Evolutionary conservation across 345 rosid species (phyloP), one percentile per base, ranked within the genome.

Genomic region (Citrus reticulata): DNA sequence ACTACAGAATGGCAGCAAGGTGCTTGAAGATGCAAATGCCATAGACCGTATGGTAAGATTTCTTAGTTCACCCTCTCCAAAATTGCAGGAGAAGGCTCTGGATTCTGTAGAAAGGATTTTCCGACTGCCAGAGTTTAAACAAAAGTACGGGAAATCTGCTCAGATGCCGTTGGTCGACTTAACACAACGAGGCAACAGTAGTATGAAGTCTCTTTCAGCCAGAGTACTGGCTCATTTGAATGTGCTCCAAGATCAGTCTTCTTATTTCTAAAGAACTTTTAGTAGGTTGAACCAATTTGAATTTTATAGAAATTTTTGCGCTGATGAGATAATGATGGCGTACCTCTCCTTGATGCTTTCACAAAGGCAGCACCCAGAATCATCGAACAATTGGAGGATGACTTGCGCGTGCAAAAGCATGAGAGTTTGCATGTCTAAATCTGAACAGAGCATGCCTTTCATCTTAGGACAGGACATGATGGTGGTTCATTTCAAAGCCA

Each of bases 191-290:
- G 95, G 91, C 35, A 90, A 70, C 79, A 80, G 81, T 63, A 85
- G 78, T n/a, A 81, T 85, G 88, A 91, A 82, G 83, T 90, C 93
- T 40, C 85, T 90, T 74, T 80, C 95, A 1, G 95, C 95, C 69
- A 84, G 87, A 74, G 84, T 87, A 72, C 92, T 91, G 61, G 93
- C 93, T 82, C 93, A 88, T 73, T 79, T 91, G 88, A 81, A 87
- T 73, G 89, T 90, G 59, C 93, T 91, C 74, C 93, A 85, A 51
- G 86, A 88, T 22, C 92, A 90, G 64, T 91, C 95, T 62, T 90
- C 95, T 30, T 91, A 72, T 85, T 91, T 91, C 81, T 91, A 78
- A 73, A 78, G 60, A 75, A 77, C 58, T 27, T n/a, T 20, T 57
- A 20, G 35, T 27, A 34, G 35, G 29, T 51, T 63, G 4, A 0